Percentiles rank a stretch among this genome's conserved stretches.
Conservation (phyloP, 768 basidiomycete species). For the Psilocybe subaeruginosa region DNA sequence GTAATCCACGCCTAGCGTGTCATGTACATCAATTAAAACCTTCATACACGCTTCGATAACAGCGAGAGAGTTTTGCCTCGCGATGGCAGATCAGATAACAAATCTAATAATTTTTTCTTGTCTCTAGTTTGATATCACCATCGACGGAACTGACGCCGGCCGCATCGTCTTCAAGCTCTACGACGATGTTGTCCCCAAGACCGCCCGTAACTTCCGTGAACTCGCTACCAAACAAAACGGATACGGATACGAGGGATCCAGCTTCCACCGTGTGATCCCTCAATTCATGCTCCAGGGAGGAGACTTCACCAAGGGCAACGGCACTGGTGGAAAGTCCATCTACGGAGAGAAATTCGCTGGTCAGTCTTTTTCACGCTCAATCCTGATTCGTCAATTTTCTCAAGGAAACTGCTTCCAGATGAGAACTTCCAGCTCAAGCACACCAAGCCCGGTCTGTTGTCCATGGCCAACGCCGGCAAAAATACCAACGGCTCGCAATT, state of each 20-base stretch:
- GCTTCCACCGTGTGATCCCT: slow-evolving; percentile 87
- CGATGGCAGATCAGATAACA: slow-evolving; percentile 6
- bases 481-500: slow-evolving; percentile 92
- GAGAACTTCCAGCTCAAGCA: slow-evolving; percentile 88
- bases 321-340: slow-evolving; percentile 83
- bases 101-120: slow-evolving; percentile 4
- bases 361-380: slow-evolving; percentile 27
- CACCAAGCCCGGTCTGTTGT: slow-evolving; percentile 66
- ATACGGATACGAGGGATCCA: slow-evolving; percentile 70
- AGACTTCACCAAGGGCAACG: slow-evolving; percentile 74
- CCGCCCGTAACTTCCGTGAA: slow-evolving; percentile 86
- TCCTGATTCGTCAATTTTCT: background rate
- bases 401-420: slow-evolving; percentile 43
- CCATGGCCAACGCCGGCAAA: slow-evolving; percentile 81
- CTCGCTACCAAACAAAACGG: slow-evolving; percentile 70
- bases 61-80: slow-evolving; percentile 8
- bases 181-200: slow-evolving; percentile 78
- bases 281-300: slow-evolving; percentile 91
- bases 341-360: slow-evolving; percentile 73
- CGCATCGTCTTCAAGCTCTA: slow-evolving; percentile 86
- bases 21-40: background rate
- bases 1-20: background rate
- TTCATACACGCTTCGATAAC: slow-evolving; percentile 8
- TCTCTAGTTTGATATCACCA: slow-evolving; percentile 66
- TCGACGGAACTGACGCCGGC: slow-evolving; percentile 44